Conservation (phyloP, 441 rosid genomes). For the Croton setiger region DNA sequence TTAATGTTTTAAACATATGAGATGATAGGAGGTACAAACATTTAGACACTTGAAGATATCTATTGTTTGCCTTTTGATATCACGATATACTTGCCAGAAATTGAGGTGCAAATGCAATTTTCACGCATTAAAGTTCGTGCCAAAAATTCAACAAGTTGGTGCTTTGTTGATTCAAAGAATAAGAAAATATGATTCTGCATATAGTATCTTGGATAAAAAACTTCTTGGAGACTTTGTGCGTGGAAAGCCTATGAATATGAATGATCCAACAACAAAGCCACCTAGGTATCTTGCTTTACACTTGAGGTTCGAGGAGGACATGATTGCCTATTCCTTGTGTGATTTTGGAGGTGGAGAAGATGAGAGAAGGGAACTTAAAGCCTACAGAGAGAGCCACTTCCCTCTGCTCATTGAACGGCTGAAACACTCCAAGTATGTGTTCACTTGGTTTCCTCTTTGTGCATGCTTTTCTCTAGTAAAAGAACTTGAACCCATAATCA, state of each 20-base stretch:
- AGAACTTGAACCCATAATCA: not conserved
- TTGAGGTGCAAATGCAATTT: conserved; percentile 95
- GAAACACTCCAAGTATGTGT: not conserved
- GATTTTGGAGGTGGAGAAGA: conserved; percentile 83
- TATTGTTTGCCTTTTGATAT: conserved; percentile 9
- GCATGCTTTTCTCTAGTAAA: conserved; percentile 2
- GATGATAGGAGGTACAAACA: not conserved
- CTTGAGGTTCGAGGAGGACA: conserved; percentile 89
- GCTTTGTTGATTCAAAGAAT: conserved; percentile 66
- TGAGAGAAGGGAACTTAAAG: conserved; percentile 73
- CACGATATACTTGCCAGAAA: conserved; percentile 41
- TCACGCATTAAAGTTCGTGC: conserved; percentile 73
- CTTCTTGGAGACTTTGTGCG: conserved; percentile 56
- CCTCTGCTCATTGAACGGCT: conserved; percentile 45
- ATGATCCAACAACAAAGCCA: conserved; percentile 28
- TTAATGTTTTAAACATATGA: not conserved
- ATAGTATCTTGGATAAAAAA: conserved; percentile 53
- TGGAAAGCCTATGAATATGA: conserved; percentile 22
- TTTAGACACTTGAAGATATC: not conserved
- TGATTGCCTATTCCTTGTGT: conserved; percentile 91
- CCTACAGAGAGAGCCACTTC: conserved; percentile 79
- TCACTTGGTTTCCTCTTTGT: not conserved
- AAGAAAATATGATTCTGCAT: conserved; percentile 43
- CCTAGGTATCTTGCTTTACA: conserved; percentile 78
- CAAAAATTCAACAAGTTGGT: conserved; percentile 69